Percentiles rank a stretch among this genome's conserved stretches.
Evolutionary conservation across 257 asterid species (phyloP).

Genomic region (Solanum clarkiae): DNA sequence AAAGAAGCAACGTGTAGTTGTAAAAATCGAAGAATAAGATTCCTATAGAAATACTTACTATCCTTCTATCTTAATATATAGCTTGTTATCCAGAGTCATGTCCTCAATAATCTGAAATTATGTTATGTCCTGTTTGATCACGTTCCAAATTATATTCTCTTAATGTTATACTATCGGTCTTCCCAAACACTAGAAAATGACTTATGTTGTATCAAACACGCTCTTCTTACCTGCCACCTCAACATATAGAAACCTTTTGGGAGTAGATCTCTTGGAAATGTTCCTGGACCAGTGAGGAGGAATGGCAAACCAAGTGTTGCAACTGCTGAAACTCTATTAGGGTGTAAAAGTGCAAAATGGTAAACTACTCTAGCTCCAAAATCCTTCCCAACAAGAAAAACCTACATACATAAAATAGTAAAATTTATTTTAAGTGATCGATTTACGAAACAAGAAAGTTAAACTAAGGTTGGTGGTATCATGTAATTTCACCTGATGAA

Average conservation of each 20-base stretch:
- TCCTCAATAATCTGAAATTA: neutral
- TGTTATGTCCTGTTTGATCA: no score
- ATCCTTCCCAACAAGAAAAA: slow-evolving; percentile 63
- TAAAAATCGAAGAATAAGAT: no score
- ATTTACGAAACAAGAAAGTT: neutral
- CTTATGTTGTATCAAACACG: neutral
- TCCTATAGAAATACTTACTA: no score
- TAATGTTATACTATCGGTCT: neutral
- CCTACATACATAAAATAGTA: slow-evolving; percentile 20
- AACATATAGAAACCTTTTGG: slow-evolving; percentile 65
- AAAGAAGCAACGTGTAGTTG: neutral
- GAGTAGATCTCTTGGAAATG: slow-evolving; percentile 7
- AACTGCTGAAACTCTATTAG: slow-evolving; percentile 38
- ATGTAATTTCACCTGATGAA: neutral
- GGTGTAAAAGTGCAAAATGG: slow-evolving; percentile 42
- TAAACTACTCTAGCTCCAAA: slow-evolving; percentile 45
- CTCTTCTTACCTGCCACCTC: slow-evolving; percentile 50
- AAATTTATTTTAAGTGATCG: neutral
- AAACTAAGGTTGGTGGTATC: neutral
- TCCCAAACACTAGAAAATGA: neutral
- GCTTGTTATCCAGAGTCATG: no score
- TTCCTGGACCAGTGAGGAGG: slow-evolving; percentile 24
- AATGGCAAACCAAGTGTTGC: slow-evolving; percentile 56
- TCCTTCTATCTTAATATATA: no score
- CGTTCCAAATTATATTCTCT: no score